These are phyloP conservation scores for Cardamine occulta DNA, from an alignment of 345 rosid species.

Conservation along the genomic window DNA sequence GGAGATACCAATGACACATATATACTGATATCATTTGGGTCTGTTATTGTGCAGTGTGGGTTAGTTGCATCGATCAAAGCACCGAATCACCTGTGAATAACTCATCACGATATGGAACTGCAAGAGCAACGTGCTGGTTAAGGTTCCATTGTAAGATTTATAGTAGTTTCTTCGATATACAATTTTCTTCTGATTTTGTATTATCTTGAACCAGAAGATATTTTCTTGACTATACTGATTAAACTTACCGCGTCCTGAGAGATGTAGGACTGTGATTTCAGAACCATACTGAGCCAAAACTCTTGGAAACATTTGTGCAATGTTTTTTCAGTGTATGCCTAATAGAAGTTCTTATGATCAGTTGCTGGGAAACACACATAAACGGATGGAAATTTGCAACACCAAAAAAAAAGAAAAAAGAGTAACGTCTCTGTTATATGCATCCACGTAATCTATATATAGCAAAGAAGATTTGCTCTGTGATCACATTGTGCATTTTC, in stretches of 20 bases:
- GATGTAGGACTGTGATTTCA: slow-evolving; percentile 3
- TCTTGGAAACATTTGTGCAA: background rate
- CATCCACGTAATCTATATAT: slow-evolving; percentile 1
- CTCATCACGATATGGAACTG: background rate
- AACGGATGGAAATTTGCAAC: slow-evolving; percentile 1
- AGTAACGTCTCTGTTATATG: slow-evolving; percentile 13
- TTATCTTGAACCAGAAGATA: slow-evolving; percentile 15
- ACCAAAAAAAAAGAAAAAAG: background rate
- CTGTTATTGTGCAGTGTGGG: slow-evolving; percentile 41
- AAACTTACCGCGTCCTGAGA: background rate
- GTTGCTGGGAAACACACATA: slow-evolving; percentile 6
- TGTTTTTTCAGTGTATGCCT: slow-evolving; percentile 5
- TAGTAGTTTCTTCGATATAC: background rate
- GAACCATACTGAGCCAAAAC: slow-evolving; percentile 13
- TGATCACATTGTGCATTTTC: slow-evolving; percentile 26
- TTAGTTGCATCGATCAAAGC: slow-evolving; percentile 19
- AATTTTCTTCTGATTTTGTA: slow-evolving; percentile 12
- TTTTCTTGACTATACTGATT: slow-evolving; percentile 8
- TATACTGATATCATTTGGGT: background rate
- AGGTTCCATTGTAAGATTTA: slow-evolving; percentile 10
- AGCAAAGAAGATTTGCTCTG: background rate
- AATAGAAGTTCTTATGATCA: background rate
- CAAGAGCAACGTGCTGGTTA: slow-evolving; percentile 21
- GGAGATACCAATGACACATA: background rate
- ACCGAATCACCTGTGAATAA: slow-evolving; percentile 26